Base-by-base conservation (phyloP, 768 basidiomycete species). In the Candolleomyces efflorescens region DNA sequence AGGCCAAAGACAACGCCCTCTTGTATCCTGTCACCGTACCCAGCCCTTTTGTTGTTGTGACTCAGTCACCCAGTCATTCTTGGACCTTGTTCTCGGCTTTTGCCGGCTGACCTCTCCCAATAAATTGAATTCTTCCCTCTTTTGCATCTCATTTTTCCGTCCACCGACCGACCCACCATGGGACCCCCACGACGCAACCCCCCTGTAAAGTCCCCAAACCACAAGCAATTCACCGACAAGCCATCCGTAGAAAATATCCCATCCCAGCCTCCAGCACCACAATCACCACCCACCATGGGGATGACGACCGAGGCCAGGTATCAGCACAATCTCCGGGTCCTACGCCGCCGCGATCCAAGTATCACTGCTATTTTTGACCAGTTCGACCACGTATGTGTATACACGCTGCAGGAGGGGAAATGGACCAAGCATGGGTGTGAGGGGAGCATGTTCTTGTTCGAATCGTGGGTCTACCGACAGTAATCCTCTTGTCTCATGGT, bases 371-470 rank as follows among this genome's bases (percentile, higher is more conserved):
- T 93, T 64, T 84, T 92, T 63, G 91, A 94, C 74, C 89, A 92
- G 65, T 92, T 92, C 77, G 89, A 86, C 64, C 89, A 92, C 74
- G 90, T 91, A 55, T 90, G 90, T 73, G 76, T 91, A 54, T 91
- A 92, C 64, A 85, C 88, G 67, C 81, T 85, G 67, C 85, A 89
- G 62, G 87, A 76, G 6, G 72, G 80, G 64, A 86, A 84, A 66
- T 94, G 91, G 91, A 83, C 85, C 70, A 92, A 91, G 70, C 82
- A 87, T 59, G 90, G 90, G 44, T 89, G 72, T 67, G 91, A 94
- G 69, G 92, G 91, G n/a, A 87, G 83, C 72, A 90, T 93, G 85
- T 93, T 94, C 73, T 75, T 94, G 63, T 91, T 89, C 65, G 90
- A 93, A 74, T 78, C 90, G 90, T 91, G 63, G 62, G 82, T 76